These are phyloP conservation scores for Dacryopinax primogenitus DNA, from an alignment of 768 basidiomycete species.

Conservation along the genomic window DNA sequence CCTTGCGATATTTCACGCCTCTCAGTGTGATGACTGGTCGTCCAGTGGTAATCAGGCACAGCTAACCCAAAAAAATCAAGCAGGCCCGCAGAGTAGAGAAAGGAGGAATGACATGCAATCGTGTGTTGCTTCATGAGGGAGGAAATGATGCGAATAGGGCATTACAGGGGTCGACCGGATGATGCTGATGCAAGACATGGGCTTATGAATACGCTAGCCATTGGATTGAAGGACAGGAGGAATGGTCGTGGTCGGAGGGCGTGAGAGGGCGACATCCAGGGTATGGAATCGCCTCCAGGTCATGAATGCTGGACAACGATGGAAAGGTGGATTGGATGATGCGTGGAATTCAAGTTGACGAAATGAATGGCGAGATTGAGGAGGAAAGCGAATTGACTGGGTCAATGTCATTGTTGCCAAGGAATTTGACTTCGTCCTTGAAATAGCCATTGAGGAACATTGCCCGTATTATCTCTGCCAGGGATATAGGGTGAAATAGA, in stretches of 20 bases:
- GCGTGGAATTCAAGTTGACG: not conserved
- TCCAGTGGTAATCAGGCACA: not conserved
- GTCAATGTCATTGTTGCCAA: not conserved
- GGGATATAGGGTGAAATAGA: not conserved
- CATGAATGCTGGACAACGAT: constrained; percentile 7
- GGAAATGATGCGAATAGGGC: not conserved
- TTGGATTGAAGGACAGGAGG: not conserved
- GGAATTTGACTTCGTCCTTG: not conserved
- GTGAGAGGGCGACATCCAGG: constrained; percentile 9
- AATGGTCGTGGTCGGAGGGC: constrained; percentile 1
- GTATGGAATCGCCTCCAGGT: constrained; percentile 9
- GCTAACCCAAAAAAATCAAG: not conserved
- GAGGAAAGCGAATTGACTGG: not conserved
- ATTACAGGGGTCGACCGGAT: not conserved
- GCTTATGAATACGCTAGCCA: constrained; percentile 7
- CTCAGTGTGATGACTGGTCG: not conserved
- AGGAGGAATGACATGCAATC: not conserved
- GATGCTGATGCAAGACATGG: not conserved
- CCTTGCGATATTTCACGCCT: not conserved
- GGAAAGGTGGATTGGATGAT: not conserved
- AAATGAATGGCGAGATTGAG: not conserved
- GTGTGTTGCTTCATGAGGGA: constrained; percentile 1
- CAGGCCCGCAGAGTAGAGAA: not conserved
- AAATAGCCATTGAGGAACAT: constrained; percentile 1
- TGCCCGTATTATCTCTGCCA: not conserved